phyloP scores from a whole-genome alignment of 225 moss, liverwort and hornwort species.

The Antitrichia curtipendula region DNA sequence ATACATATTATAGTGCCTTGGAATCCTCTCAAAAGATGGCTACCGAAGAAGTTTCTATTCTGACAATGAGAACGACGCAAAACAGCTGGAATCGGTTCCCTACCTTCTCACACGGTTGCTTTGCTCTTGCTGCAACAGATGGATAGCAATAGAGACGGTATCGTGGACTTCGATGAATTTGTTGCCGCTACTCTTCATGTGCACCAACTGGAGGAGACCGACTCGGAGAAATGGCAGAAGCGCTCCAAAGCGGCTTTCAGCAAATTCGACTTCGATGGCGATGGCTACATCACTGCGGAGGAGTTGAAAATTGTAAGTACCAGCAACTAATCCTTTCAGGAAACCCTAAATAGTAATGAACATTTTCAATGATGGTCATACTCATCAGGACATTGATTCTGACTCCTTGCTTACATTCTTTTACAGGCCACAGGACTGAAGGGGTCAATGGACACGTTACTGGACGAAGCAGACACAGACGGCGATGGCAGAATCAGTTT shows the following conservation, averaged over 20 bases:
- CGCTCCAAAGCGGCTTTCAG: constrained; percentile 63
- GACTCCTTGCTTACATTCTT: neutral
- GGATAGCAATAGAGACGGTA: constrained; percentile 68
- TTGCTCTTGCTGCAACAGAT: constrained; percentile 14
- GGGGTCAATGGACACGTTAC: constrained; percentile 63
- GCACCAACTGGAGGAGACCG: constrained; percentile 54
- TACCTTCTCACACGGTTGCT: neutral
- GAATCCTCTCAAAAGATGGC: neutral
- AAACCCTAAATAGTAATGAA: neutral
- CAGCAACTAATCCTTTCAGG: neutral
- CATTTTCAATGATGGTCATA: neutral
- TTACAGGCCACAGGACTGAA: constrained; percentile 58
- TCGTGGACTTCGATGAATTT: constrained; percentile 68
- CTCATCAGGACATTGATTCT: neutral
- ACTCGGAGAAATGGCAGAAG: constrained; percentile 60
- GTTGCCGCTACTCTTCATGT: constrained; percentile 75
- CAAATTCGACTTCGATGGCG: constrained; percentile 64
- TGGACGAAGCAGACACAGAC: constrained; percentile 71
- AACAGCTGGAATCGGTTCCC: neutral
- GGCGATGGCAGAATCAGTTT: constrained; percentile 73
- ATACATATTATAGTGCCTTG: neutral
- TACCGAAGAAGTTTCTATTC: neutral
- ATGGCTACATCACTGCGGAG: constrained; percentile 71
- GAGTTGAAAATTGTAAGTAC: constrained; percentile 53
- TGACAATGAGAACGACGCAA: neutral